Conservation (phyloP, 2,329 filamentous ascomycete genomes). For the Paracamarosporium sp. region DNA sequence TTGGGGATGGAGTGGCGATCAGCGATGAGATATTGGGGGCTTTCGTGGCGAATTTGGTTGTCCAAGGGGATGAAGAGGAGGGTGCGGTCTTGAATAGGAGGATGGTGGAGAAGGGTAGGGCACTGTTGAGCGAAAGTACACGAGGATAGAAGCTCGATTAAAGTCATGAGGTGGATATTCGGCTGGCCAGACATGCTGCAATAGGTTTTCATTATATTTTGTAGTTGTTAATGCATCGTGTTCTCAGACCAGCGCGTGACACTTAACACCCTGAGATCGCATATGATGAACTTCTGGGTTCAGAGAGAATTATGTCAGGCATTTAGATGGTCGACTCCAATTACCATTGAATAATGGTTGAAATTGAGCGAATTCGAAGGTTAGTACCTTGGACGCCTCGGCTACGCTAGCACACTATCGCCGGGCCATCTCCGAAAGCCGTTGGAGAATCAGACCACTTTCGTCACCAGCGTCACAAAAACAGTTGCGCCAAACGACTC, state of each 20-base stretch:
- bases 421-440: conserved; percentile 20
- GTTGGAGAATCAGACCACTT: conserved; percentile 39
- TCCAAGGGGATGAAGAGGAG: conserved; percentile 15
- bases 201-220: too few relatives aligned
- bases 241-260: too few relatives aligned
- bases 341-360: background rate
- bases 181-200: too few relatives aligned
- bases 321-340: background rate
- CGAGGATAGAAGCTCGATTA: background rate
- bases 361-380: background rate
- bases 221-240: too few relatives aligned
- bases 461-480: conserved; percentile 24
- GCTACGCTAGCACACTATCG: conserved; percentile 12
- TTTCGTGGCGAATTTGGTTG: conserved; percentile 22
- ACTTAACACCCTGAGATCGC: too few relatives aligned
- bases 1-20: conserved; percentile 13
- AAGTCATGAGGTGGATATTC: too few relatives aligned
- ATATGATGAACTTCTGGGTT: too few relatives aligned
- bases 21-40: conserved; percentile 20
- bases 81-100: conserved; percentile 10
- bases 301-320: too few relatives aligned
- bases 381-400: too few relatives aligned
- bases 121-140: background rate
- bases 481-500: conserved; percentile 10
- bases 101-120: conserved; percentile 10